Base-by-base conservation (phyloP, 164 flowering plant species). In the Liquidambar formosana region DNA sequence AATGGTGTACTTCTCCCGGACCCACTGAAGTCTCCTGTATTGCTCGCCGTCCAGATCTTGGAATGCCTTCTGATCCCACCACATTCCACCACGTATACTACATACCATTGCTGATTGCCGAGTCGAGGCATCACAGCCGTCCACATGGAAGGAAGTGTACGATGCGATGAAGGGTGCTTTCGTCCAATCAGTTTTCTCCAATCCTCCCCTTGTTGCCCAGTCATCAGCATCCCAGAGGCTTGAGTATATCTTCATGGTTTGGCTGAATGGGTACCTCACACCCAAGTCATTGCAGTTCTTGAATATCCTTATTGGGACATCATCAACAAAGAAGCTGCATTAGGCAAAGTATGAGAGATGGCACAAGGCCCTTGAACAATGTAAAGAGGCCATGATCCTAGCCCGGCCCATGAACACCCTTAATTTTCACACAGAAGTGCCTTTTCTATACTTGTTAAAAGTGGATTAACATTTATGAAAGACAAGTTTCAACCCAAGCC, bases 221-320 rank as follows among this genome's bases (percentile, higher is more conserved):
- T n/a, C n/a, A n/a, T n/a, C n/a, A n/a, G n/a, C n/a, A n/a, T n/a
- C n/a, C n/a, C n/a, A n/a, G n/a, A n/a, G n/a, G n/a, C n/a, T n/a
- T n/a, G 84, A 77, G 75, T 83, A 81, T 12, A 80, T 28, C 74
- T 80, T 82, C 85, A 82, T 82, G 21, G 85, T 79, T 63, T 82
- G n/a, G n/a, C n/a, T n/a, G n/a, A n/a, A n/a, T n/a, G n/a, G n/a
- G n/a, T n/a, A n/a, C n/a, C n/a, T 75, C 73, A 82, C 83, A 1
- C 85, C 83, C 41, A 82, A 16, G 53, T 78, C 78, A 22, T 80
- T 73, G 63, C 73, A 49, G 78, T 79, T 82, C 77, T 80, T 77
- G 80, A 82, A 79, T n/a, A 82, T 61, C 27, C 83, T 61, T 8
- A 77, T 80, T 1, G 85, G 81, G 12, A 77, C 71, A 25, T 79